These are phyloP conservation scores for Penicillium italicum DNA, from an alignment of 2,329 filamentous ascomycete species.

Conservation along the genomic window DNA sequence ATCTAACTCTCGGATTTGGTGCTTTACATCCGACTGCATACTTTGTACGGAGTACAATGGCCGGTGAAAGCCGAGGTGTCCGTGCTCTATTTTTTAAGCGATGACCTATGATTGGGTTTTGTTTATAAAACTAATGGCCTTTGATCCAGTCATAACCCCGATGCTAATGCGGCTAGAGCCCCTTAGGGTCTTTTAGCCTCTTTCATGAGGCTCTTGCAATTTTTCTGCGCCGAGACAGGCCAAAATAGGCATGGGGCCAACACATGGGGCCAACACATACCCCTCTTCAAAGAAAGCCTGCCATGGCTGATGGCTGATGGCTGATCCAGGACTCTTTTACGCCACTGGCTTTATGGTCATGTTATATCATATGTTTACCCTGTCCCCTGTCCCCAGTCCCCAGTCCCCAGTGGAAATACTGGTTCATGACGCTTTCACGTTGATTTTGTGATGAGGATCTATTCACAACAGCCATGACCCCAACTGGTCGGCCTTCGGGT, in stretches of 20 bases:
- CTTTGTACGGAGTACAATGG: not conserved
- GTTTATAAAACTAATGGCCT: not conserved
- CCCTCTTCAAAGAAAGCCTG: not conserved
- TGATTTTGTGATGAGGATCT: not conserved
- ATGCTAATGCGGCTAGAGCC: constrained; percentile 5
- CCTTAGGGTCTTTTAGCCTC: constrained; percentile 6
- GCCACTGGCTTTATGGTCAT: not conserved
- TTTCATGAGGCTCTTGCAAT: constrained; percentile 21
- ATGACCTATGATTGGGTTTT: constrained; percentile 2
- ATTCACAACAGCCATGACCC: too few relatives aligned
- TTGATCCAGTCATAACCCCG: constrained; percentile 8
- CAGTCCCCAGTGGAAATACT: not conserved
- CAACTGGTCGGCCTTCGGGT: not conserved
- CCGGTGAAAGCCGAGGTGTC: not conserved
- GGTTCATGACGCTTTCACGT: not conserved
- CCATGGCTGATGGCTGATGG: not conserved
- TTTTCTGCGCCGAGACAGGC: constrained; percentile 1
- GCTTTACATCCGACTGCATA: not conserved
- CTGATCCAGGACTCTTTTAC: not conserved
- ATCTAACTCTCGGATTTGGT: not conserved
- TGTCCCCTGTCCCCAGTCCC: too few relatives aligned
- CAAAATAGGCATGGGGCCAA: not conserved
- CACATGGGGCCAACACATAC: not conserved
- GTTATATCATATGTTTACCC: not conserved
- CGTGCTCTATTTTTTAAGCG: not conserved